Conservation (phyloP, 2,329 filamentous ascomycete genomes). For the Cadophora gregata region DNA sequence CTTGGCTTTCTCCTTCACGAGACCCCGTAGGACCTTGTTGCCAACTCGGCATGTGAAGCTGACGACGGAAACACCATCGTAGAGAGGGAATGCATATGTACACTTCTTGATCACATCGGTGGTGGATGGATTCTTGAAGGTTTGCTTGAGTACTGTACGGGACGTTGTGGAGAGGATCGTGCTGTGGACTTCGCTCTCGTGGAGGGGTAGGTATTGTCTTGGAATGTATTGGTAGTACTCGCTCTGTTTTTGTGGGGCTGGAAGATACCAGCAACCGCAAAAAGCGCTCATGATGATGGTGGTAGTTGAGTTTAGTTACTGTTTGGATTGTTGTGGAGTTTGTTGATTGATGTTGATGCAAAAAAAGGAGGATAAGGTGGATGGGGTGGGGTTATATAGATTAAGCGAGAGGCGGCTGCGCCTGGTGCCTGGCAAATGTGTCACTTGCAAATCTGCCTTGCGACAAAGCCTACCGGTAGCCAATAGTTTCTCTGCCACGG, state of each 20-base stretch:
- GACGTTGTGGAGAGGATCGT: conserved; percentile 61
- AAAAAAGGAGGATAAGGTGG: not conserved
- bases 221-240: conserved; percentile 31
- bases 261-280: conserved; percentile 34
- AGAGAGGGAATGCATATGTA: conserved; percentile 73
- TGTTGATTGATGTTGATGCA: conserved; percentile 11
- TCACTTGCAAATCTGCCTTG: conserved; percentile 8
- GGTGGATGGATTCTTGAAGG: conserved; percentile 63
- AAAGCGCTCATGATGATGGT: conserved; percentile 23
- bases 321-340: not conserved
- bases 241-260: not conserved
- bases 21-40: conserved; percentile 62
- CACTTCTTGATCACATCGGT: conserved; percentile 56
- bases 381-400: conserved; percentile 1
- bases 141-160: conserved; percentile 58
- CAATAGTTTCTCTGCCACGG: not conserved
- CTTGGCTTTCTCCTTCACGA: conserved; percentile 69
- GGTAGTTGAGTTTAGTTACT: not conserved
- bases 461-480: not conserved
- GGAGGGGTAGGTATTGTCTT: conserved; percentile 60
- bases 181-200: conserved; percentile 63
- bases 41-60: conserved; percentile 70
- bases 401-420: not conserved
- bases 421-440: conserved; percentile 8
- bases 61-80: conserved; percentile 74